Evolutionary conservation across 345 rosid species (phyloP).

Genomic region (Eucalyptus albens): DNA sequence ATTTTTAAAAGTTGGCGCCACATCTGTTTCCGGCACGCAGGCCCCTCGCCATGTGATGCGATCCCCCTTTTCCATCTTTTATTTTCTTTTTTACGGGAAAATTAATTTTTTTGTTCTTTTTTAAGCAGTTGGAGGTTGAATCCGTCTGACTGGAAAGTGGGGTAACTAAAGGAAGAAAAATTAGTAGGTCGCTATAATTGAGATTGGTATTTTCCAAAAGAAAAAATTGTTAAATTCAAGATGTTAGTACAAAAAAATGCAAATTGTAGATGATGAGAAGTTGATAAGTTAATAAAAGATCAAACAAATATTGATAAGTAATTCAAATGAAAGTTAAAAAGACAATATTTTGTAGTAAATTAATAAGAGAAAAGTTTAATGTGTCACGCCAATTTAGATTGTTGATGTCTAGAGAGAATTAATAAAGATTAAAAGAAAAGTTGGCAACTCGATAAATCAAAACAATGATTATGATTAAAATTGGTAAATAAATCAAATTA

Average conservation of each 20-base stretch:
- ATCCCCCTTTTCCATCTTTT: neutral
- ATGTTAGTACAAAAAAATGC: accelerated
- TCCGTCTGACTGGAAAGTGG: neutral
- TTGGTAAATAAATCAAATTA: neutral
- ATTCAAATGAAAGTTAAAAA: neutral
- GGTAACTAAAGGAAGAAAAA: neutral
- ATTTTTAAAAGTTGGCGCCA: neutral
- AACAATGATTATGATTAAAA: neutral
- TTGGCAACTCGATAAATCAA: neutral
- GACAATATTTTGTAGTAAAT: neutral
- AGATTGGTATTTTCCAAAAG: neutral
- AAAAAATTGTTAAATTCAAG: neutral
- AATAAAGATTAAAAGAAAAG: neutral
- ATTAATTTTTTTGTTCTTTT: neutral
- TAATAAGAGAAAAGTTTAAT: neutral
- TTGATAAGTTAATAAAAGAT: neutral
- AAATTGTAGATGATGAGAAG: accelerated
- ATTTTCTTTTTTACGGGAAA: neutral
- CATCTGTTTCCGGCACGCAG: neutral
- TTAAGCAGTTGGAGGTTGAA: neutral
- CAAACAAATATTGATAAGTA: neutral
- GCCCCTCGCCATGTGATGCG: neutral
- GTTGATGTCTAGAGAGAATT: neutral
- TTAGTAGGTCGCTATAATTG: neutral
- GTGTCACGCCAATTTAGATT: neutral